These are phyloP conservation scores for Sporormia fimetaria DNA, from an alignment of 495 filamentous ascomycete species.

Conservation along the genomic window DNA sequence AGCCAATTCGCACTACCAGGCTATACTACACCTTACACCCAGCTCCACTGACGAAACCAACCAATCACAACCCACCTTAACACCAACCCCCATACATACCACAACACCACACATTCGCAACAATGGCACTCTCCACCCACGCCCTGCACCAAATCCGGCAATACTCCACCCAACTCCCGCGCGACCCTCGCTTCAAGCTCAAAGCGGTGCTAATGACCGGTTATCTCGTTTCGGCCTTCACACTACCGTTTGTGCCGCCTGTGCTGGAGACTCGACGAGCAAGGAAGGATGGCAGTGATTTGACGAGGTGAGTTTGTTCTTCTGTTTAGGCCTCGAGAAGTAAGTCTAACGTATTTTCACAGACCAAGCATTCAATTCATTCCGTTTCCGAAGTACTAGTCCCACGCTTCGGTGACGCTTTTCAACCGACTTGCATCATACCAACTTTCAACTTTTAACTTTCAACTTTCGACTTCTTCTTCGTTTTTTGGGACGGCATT, in stretches of 20 bases:
- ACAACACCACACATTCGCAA: conserved; percentile 1
- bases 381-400: too few relatives aligned
- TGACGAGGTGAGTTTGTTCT: conserved; percentile 20
- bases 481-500: too few relatives aligned
- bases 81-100: background rate
- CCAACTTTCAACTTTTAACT: too few relatives aligned
- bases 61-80: background rate
- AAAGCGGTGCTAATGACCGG: conserved; percentile 23
- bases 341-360: too few relatives aligned
- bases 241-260: conserved; percentile 75
- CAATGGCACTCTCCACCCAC: conserved; percentile 22
- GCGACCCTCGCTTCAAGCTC: conserved; percentile 21
- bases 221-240: conserved; percentile 32
- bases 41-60: background rate
- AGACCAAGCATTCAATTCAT: too few relatives aligned
- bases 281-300: conserved; percentile 20
- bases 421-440: too few relatives aligned
- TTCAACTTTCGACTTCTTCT: too few relatives aligned
- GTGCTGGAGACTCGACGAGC: conserved; percentile 33
- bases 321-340: too few relatives aligned
- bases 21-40: too few relatives aligned
- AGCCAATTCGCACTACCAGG: too few relatives aligned
- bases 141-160: conserved; percentile 18
- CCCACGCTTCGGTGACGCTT: too few relatives aligned
- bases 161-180: conserved; percentile 24